A percentile compares a stretch with the other conserved stretches of the same genome.
Evolutionary conservation across 1,284 basidiomycete genomes (phyloP).

Genomic region (Bondarzewia mesenterica): DNA sequence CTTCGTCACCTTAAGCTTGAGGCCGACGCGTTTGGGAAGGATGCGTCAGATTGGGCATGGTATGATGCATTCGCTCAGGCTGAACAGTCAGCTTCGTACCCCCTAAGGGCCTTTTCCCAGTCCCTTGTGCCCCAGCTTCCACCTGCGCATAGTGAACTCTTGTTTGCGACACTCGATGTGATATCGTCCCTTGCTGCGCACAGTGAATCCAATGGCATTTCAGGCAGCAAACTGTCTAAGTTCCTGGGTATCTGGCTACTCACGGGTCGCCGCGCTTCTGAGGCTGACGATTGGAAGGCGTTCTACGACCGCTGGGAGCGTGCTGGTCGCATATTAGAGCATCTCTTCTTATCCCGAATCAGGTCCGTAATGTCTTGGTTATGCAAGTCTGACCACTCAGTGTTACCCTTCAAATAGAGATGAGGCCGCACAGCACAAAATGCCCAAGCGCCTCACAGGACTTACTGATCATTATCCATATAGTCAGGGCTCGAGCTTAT

Average conservation of each 20-base stretch:
- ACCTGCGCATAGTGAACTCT: slow-evolving; percentile 44
- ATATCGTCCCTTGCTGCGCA: slow-evolving; percentile 63
- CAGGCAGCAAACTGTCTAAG: slow-evolving; percentile 66
- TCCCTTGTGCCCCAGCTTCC: slow-evolving; percentile 51
- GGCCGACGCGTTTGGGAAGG: slow-evolving; percentile 43
- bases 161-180: slow-evolving; percentile 48
- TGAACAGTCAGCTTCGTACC: slow-evolving; percentile 49
- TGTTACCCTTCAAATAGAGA: slow-evolving; percentile 35
- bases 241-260: slow-evolving; percentile 69
- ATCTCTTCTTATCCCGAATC: slow-evolving; percentile 61
- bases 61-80: slow-evolving; percentile 51
- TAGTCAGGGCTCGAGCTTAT: slow-evolving; percentile 25
- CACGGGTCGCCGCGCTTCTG: slow-evolving; percentile 32
- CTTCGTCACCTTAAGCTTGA: slow-evolving; percentile 62
- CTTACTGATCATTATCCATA: slow-evolving; percentile 64
- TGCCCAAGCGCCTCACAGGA: slow-evolving; percentile 64
- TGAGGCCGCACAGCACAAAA: slow-evolving; percentile 41
- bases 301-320: slow-evolving; percentile 70
- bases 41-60: slow-evolving; percentile 43
- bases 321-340: slow-evolving; percentile 61
- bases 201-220: slow-evolving; percentile 60
- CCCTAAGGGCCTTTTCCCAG: slow-evolving; percentile 50
- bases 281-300: slow-evolving; percentile 44
- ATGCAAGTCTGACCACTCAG: slow-evolving; percentile 3
- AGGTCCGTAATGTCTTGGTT: slow-evolving; percentile 33